A percentile compares a stretch with the other conserved stretches of the same genome.
phyloP scores from a whole-genome alignment of 2,329 filamentous ascomycete genomes.

The Xylaria sp. region DNA sequence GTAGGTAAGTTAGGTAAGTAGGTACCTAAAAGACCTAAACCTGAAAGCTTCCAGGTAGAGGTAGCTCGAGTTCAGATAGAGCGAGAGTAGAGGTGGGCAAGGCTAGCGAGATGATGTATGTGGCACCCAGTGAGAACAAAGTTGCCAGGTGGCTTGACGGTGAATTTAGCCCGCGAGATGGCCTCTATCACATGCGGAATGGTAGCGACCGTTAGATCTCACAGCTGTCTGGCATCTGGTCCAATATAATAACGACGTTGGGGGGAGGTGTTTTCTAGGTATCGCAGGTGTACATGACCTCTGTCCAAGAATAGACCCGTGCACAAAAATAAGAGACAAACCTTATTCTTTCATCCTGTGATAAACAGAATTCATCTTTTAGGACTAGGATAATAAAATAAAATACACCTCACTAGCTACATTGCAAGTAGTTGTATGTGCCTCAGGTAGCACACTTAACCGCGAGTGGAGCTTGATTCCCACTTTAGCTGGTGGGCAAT shows the following conservation, averaged over 20 bases:
- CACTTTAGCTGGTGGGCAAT: background rate
- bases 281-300: background rate
- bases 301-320: background rate
- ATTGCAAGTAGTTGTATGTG: conserved; percentile 6
- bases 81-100: background rate
- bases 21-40: background rate
- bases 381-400: conserved; percentile 19
- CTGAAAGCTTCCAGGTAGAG: background rate
- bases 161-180: background rate
- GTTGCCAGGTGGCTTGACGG: conserved; percentile 38
- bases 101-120: conserved; percentile 6
- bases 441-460: background rate
- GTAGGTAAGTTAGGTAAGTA: background rate
- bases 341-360: conserved; percentile 16
- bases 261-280: background rate
- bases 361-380: conserved; percentile 8
- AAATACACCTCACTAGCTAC: background rate
- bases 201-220: conserved; percentile 13
- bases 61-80: too few relatives aligned
- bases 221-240: conserved; percentile 4
- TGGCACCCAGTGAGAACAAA: conserved; percentile 10
- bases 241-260: too few relatives aligned
- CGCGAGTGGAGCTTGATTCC: too few relatives aligned
- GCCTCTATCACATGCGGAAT: conserved; percentile 29
- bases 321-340: background rate